Conservation (phyloP, 2,329 filamentous ascomycete species). For the Rhytidhysteron rufulum region DNA sequence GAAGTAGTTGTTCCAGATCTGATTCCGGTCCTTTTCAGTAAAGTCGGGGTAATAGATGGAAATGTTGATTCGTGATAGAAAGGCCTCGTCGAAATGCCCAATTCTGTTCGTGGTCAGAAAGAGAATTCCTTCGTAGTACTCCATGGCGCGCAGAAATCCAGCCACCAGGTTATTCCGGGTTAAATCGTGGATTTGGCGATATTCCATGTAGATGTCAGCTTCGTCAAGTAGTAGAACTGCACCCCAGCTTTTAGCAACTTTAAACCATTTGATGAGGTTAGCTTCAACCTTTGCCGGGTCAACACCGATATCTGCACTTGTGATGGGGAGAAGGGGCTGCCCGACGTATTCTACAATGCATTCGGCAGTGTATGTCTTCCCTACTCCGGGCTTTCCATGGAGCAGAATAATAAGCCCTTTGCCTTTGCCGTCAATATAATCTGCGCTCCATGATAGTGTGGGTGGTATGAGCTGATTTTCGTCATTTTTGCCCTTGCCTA, state of each 20-base stretch:
- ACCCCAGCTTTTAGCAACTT: slow-evolving; percentile 9
- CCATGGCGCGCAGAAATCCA: slow-evolving; percentile 34
- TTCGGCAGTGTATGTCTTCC: slow-evolving; percentile 22
- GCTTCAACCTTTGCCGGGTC: slow-evolving; percentile 11
- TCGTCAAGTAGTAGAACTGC: slow-evolving; percentile 26
- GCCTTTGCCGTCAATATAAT: slow-evolving; percentile 13
- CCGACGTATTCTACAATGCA: slow-evolving; percentile 14
- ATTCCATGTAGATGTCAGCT: slow-evolving; percentile 36
- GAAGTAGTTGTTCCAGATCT: slow-evolving; percentile 24
- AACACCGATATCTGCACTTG: slow-evolving; percentile 14
- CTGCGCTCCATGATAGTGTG: slow-evolving; percentile 5
- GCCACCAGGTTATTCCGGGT: slow-evolving; percentile 27
- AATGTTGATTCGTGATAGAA: slow-evolving; percentile 31
- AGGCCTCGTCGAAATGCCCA: slow-evolving; percentile 29
- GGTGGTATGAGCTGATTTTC: no score
- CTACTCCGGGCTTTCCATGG: slow-evolving; percentile 19
- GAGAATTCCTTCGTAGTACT: slow-evolving; percentile 39
- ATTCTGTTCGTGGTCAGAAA: slow-evolving; percentile 38
- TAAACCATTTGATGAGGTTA: slow-evolving; percentile 13
- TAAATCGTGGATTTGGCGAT: slow-evolving; percentile 24
- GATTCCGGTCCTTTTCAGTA: slow-evolving; percentile 5
- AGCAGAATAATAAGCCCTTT: slow-evolving; percentile 19
- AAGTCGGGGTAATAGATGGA: slow-evolving; percentile 14
- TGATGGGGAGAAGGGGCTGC: slow-evolving; percentile 14
- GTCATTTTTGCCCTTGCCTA: slow-evolving; percentile 14